Evolutionary conservation across 768 basidiomycete genomes (phyloP).

Genomic region (Jaapia argillacea): DNA sequence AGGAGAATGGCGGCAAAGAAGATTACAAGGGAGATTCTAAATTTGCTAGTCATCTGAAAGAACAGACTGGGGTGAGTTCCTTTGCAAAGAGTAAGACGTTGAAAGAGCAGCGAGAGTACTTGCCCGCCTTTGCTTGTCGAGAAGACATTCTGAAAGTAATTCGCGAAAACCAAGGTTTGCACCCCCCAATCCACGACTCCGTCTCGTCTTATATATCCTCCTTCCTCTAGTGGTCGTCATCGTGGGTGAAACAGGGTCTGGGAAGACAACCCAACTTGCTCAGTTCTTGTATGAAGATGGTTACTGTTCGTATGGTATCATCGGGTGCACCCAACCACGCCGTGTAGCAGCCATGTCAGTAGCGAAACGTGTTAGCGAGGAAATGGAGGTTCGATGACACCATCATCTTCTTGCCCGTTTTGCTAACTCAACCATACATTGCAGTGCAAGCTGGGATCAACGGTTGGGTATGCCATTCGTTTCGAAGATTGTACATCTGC

Average conservation of each 20-base stretch:
- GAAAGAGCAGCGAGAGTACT: conserved; percentile 92
- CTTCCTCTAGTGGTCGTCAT: conserved; percentile 68
- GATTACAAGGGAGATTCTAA: conserved; percentile 92
- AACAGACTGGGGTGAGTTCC: conserved; percentile 62
- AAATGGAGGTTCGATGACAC: conserved; percentile 74
- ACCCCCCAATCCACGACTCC: too few relatives aligned
- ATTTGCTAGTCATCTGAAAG: conserved; percentile 90
- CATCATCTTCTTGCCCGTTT: background rate
- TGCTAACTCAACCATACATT: conserved; percentile 5
- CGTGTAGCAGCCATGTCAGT: conserved; percentile 99
- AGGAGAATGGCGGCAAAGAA: conserved; percentile 42
- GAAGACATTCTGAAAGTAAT: conserved; percentile 85
- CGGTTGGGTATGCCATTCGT: conserved; percentile 95
- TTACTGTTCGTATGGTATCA: conserved; percentile 79
- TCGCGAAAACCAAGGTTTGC: conserved; percentile 87
- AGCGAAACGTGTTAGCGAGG: conserved; percentile 99
- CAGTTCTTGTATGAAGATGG: conserved; percentile 98
- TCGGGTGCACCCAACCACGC: conserved; percentile 96
- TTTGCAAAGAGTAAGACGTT: conserved; percentile 78
- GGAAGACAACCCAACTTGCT: conserved; percentile 93
- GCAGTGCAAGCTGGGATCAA: conserved; percentile 80
- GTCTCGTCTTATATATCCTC: background rate
- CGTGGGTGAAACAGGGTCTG: conserved; percentile 99
- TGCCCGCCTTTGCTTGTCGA: conserved; percentile 95
- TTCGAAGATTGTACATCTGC: conserved; percentile 96